These are phyloP conservation scores for Sporothrix schenckii DNA, from an alignment of 2,329 filamentous ascomycete genomes.

Conservation along the genomic window DNA sequence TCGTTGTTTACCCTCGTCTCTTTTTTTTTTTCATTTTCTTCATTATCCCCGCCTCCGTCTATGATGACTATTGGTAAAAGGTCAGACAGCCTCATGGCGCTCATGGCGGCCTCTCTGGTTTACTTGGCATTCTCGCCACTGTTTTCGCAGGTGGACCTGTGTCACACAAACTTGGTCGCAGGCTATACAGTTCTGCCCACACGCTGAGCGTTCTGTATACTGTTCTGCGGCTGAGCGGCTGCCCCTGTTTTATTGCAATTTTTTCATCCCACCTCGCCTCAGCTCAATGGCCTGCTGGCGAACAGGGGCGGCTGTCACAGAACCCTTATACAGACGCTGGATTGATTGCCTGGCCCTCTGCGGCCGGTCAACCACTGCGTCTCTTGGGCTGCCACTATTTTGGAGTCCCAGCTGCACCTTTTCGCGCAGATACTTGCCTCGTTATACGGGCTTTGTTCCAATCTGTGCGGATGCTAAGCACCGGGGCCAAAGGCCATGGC, in stretches of 20 bases:
- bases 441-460: conserved; percentile 30
- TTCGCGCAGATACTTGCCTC: conserved; percentile 17
- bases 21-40: not conserved
- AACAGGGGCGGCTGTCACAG: conserved; percentile 28
- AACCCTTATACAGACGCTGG: not conserved
- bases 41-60: conserved; percentile 39
- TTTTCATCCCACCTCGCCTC: conserved; percentile 9
- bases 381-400: conserved; percentile 24
- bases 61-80: conserved; percentile 56
- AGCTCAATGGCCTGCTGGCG: conserved; percentile 29
- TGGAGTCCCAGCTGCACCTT: conserved; percentile 13
- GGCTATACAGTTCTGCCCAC: not conserved
- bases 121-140: conserved; percentile 33
- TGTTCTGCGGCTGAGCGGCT: conserved; percentile 12
- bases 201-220: not conserved
- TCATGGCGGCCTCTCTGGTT: conserved; percentile 45
- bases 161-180: conserved; percentile 26
- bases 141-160: not conserved
- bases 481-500: conserved; percentile 65
- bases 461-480: conserved; percentile 54
- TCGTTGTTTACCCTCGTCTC: not conserved
- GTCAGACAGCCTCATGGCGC: conserved; percentile 46
- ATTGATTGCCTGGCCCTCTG: not conserved
- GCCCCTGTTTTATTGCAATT: conserved; percentile 8
- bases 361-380: not conserved